Base-by-base conservation (phyloP, 2,329 filamentous ascomycete species). In the Pyrenochaeta sp. region DNA sequence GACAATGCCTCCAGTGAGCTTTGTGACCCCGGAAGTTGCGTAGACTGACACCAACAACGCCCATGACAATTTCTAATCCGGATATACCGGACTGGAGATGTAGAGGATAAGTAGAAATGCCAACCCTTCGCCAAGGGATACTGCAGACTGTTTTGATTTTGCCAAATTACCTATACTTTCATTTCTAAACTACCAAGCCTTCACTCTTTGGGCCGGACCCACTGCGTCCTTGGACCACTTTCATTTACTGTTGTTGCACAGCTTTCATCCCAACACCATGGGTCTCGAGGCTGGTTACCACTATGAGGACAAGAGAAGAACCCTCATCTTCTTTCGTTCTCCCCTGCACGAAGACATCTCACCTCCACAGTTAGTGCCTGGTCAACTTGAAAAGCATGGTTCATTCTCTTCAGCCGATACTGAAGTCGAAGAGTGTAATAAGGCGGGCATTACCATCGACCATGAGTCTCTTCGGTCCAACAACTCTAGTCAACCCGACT, bases 281-380 rank as follows among this genome's bases (percentile, higher is more conserved):
- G 56, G 45, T 29, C 53, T 55, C 44, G 53, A 57, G 53, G 41
- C 20, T 11, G n/a, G n/a, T n/a, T 51, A 56, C 38, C 40, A 43
- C 22, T 29, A 44, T 26, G 46, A 55, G 31, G 51, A 52, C 30
- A 44, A 48, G 24, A 36, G 42, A 17, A 31, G 42, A 17, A 31
- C 44, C n/a, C 48, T 61, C 29, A 22, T 30, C 11, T 26, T 59
- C 38, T 61, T 61, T 29, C 51, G 55, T 7, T 58, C 53, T 15
- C 58, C 58, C 7, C 51, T 61, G 8, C 35, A 51, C 31, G 6
- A 18, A 18, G 27, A 43, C 3, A 19, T 17, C 3, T 24, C 22
- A 15, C 21, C 29, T 28, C 20, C 29, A 13, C 11, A 39, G 10
- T 34, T 23, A n/a, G 11, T 17, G n/a, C 32, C 36, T 15, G 21